These are phyloP conservation scores for Monosporozyma solicola DNA, from an alignment of 805 yeast genomes.

Conservation along the genomic window DNA sequence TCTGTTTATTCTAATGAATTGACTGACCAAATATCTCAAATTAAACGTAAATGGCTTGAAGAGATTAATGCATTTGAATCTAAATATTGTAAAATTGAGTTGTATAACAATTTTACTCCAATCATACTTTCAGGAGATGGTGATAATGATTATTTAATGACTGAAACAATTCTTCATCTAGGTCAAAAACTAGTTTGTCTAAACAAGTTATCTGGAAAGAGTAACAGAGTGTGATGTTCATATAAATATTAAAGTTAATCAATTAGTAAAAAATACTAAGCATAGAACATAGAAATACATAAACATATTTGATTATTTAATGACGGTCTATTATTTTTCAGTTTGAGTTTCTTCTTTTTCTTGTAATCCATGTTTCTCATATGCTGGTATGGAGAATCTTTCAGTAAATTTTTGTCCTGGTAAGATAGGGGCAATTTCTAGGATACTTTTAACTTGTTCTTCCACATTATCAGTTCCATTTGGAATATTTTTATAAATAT, in stretches of 20 bases:
- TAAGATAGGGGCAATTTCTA: conserved; percentile 64
- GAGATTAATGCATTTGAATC: conserved; percentile 11
- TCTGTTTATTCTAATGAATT: background rate
- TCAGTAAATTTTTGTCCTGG: conserved; percentile 71
- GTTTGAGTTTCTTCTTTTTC: background rate
- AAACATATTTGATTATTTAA: background rate
- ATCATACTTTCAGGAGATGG: conserved; percentile 4
- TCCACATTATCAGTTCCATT: conserved; percentile 39
- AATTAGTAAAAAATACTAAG: background rate
- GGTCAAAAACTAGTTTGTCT: conserved; percentile 10
- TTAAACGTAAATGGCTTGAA: conserved; percentile 10
- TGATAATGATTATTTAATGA: conserved; percentile 6
- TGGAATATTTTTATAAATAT: conserved; percentile 56
- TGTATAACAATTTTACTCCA: conserved; percentile 7
- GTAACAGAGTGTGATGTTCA: background rate
- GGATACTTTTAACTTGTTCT: conserved; percentile 45
- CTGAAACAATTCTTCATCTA: conserved; percentile 4
- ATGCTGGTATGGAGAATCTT: conserved; percentile 62
- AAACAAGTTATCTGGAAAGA: background rate
- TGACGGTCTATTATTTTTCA: background rate
- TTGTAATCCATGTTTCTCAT: conserved; percentile 37
- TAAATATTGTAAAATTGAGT: conserved; percentile 3
- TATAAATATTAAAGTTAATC: background rate
- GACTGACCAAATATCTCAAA: background rate
- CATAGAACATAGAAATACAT: background rate